Base-by-base conservation (phyloP, 2,329 filamentous ascomycete genomes). In the Fusarium coffeatum region DNA sequence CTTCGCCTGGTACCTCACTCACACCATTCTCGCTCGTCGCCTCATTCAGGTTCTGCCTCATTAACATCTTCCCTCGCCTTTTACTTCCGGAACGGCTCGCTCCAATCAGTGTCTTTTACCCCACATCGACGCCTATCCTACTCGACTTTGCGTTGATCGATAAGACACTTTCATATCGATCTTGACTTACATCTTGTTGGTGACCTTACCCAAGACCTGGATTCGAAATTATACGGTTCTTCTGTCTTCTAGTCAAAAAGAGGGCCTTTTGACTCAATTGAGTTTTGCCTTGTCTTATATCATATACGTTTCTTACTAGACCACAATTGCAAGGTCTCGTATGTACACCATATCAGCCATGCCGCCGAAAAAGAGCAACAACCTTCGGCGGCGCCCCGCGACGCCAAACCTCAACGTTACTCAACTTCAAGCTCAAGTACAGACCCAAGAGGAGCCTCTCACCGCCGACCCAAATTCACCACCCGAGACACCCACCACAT, bases 401-500 rank as follows among this genome's bases (percentile, higher is more conserved):
- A 83, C 82, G 65, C 82, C 83, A 56, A 80, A 81, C 63, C 78
- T 83, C 71, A 79, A 80, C 67, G 69, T 78, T 59, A 72, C 68
- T 59, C 67, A 64, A 32, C 32, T 55, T 42, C 67, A 59, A 51
- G 23, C 68, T 54, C 67, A 71, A 53, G 54, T 51, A 37, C 63
- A 71, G 42, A 34, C 48, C 54, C 61, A 75, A 60, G 76, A 78
- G 37, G 71, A 74, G 55, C 66, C 67, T 59, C 73, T 72, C 72
- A 73, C 76, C 75, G 75, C 77, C 69, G 79, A 81, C 59, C 83
- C 82, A 55, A 81, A 83, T 59, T 85, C 84, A 72, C 84, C 83
- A 67, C 83, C 83, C 42, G 82, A 83, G 51, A 85, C 83, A 42
- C 84, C 83, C 54, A 83, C 81, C 42, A 77, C 79, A 37, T 78